These are phyloP conservation scores for Colletotrichum sidae DNA, from an alignment of 2,329 filamentous ascomycete species.

Conservation along the genomic window DNA sequence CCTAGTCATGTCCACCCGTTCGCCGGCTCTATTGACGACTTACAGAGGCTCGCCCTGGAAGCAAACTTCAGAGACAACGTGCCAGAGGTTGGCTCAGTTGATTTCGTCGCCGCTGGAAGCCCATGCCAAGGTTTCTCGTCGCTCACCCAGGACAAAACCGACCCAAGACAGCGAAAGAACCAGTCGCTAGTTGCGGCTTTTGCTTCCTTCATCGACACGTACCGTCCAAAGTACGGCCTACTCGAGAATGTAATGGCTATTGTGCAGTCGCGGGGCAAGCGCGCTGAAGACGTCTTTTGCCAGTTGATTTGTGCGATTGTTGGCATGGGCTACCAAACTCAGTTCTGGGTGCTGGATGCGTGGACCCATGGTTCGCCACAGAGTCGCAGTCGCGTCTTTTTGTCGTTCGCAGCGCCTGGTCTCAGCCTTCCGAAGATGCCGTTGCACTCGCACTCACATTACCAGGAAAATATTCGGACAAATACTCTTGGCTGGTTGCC, in stretches of 20 bases:
- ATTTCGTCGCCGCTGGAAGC: conserved; percentile 78
- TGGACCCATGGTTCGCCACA: conserved; percentile 78
- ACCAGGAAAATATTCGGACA: conserved; percentile 42
- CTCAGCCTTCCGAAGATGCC: conserved; percentile 67
- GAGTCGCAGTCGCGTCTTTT: conserved; percentile 74
- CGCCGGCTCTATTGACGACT: conserved; percentile 78
- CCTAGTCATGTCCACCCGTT: conserved; percentile 63
- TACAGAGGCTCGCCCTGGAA: conserved; percentile 66
- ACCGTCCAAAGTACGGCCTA: conserved; percentile 78
- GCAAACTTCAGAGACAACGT: conserved; percentile 61
- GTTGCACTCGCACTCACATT: conserved; percentile 72
- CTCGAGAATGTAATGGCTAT: conserved; percentile 83
- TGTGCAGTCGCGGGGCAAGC: conserved; percentile 58
- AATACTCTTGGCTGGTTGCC: conserved; percentile 66
- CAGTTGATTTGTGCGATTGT: conserved; percentile 80
- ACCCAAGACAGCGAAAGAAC: conserved; percentile 70
- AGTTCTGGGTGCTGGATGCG: conserved; percentile 75
- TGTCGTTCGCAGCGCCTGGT: conserved; percentile 77
- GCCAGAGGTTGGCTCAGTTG: conserved; percentile 71
- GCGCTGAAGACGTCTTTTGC: conserved; percentile 74
- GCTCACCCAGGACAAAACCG: conserved; percentile 69
- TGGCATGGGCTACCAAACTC: conserved; percentile 80
- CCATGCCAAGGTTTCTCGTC: conserved; percentile 82
- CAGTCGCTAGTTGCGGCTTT: conserved; percentile 84
- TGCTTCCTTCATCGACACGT: conserved; percentile 79